Evolutionary conservation across 2,329 filamentous ascomycete genomes (phyloP).

Genomic region (Pyrenophora graminea): DNA sequence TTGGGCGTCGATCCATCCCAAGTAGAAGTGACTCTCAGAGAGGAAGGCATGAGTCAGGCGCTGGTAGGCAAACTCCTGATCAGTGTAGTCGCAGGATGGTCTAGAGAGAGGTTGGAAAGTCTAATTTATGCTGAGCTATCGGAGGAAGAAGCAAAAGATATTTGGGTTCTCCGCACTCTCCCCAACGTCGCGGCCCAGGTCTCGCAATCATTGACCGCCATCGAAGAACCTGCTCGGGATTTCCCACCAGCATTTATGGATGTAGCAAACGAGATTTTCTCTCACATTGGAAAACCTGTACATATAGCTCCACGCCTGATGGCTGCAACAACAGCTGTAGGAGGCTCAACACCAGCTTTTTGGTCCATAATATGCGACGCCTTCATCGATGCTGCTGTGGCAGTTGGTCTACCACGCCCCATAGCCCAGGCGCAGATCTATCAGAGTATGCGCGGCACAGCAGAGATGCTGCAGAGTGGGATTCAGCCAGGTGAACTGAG

Average conservation of each 20-base stretch:
- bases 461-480: slow-evolving; percentile 37
- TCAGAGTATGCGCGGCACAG: slow-evolving; percentile 39
- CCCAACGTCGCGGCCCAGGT: slow-evolving; percentile 54
- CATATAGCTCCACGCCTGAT: slow-evolving; percentile 29
- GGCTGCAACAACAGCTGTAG: slow-evolving; percentile 36
- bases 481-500: slow-evolving; percentile 34
- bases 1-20: slow-evolving; percentile 55
- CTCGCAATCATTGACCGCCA: slow-evolving; percentile 48
- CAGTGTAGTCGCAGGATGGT: slow-evolving; percentile 58
- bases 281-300: slow-evolving; percentile 27
- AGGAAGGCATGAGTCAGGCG: slow-evolving; percentile 47
- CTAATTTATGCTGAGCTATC: not conserved
- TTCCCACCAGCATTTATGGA: slow-evolving; percentile 21
- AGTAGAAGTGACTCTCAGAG: slow-evolving; percentile 46
- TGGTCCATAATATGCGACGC: slow-evolving; percentile 40
- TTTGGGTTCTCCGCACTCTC: slow-evolving; percentile 48
- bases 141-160: slow-evolving; percentile 27
- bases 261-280: slow-evolving; percentile 29
- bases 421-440: slow-evolving; percentile 37
- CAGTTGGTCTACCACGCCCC: slow-evolving; percentile 31
- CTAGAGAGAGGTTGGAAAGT: slow-evolving; percentile 29
- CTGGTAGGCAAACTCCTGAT: slow-evolving; percentile 55
- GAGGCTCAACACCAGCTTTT: slow-evolving; percentile 40
- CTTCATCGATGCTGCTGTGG: slow-evolving; percentile 38
- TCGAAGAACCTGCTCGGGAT: slow-evolving; percentile 28